Base-by-base conservation (phyloP, 768 basidiomycete species). In the Tubosaeta sp. region DNA sequence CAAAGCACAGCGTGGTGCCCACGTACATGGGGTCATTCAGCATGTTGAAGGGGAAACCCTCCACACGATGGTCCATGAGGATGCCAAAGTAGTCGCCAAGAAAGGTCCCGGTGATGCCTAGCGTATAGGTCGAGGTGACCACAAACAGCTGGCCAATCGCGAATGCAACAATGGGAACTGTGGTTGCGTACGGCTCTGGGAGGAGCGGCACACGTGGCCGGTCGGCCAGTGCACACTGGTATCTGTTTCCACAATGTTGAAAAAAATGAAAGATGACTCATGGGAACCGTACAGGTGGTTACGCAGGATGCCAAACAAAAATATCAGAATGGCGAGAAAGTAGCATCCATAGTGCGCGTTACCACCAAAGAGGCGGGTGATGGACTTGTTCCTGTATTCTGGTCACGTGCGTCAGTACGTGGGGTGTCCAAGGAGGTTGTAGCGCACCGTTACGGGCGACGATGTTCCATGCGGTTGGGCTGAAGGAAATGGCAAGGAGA, bases 11-110 rank as follows among this genome's bases (percentile, higher is more conserved):
- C 6, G 93, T 94, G 64, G 88, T 92, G 8, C 95, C 95, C 43
- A 93, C 88, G 65, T 99, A 98, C 95, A 99, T 99, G 0, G 95
- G 95, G 68, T 97, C 87, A 17, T 82, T 77, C 38, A 95, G 76
- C 43, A 97, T 79, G 66, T 95, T 95, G 78, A 97, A 99, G 0
- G 95, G 95, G 76, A 99, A 99, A 67, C 89, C 87, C 63, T 93
- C 87, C n/a, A 97, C 94, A 47, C 90, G 77, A 54, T 85, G 77
- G 62, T 91, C 84, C 92, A 88, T 93, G 57, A 90, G 71, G 54
- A 91, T 89, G 4, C 88, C 90, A 58, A 92, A 91, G 65, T 91
- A 91, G 65, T 88, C 88, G 1, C 73, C 88, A 43, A 91, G 75
- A 75, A 94, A 97, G 2, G 93, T 97, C 34, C 95, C 95, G 3